Base-by-base conservation (phyloP, 176 grass and related monocot species). In the Secale cereale region DNA sequence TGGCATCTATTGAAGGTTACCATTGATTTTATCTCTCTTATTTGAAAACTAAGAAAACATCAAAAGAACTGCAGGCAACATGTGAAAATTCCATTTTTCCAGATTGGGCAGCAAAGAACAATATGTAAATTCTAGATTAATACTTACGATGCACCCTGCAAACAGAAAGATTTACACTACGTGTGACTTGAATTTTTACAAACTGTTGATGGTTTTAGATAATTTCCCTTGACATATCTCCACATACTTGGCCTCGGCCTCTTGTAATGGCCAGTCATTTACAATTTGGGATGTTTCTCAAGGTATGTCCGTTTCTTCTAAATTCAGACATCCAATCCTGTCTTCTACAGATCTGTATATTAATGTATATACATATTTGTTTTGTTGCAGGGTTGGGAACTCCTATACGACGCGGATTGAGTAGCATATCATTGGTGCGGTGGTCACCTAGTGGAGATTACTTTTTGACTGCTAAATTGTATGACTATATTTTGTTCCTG, bases 221-320 rank as follows among this genome's bases (percentile, higher is more conserved):
- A 65, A 13, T 85, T 86, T 88, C 78, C 73, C 89, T 98, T 98
- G 79, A 98, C 93, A 67, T 74, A 63, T 90, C 32, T 85, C 26
- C 80, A 98, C 96, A 87, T 98, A 92, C 80, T 84, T 98, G 80
- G 96, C 93, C 78, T 98, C 96, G 22, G 89, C 96, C 23, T 95
- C 96, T 70, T 87, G 70, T 87, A 79, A 90, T 35, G 93, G 93
- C 45, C 91, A 94, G 88, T 95, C 91, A 43, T 98, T 98, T 77
- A 95, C 93, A n/a, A 88, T 98, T 83, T 98, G 96, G 96, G 91
- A 98, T 94, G 83, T 94, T 82, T 90, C 93, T 89, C 89, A 98
- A 98, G 96, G 91, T 92, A 85, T 77, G 43, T 29, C 14, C 17
- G 37, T 46, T 15, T 59, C 56, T 78, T 87, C 46, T 40, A 30